Base-by-base conservation (phyloP, 768 basidiomycete genomes). In the Agaricus bisporus region DNA sequence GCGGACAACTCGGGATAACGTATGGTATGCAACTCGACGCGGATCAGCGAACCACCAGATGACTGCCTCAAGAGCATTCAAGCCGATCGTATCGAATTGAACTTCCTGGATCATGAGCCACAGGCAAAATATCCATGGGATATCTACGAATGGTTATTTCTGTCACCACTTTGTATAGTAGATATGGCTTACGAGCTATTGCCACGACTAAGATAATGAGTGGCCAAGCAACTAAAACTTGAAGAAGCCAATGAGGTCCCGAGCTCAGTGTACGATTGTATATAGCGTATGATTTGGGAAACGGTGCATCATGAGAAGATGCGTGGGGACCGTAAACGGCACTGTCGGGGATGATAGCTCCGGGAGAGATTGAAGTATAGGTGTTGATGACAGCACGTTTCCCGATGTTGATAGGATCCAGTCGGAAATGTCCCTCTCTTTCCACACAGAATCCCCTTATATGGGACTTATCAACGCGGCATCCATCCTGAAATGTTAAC, bases 361-460 rank as follows among this genome's bases (percentile, higher is more conserved):
- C 76, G 1, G 75, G 75, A 5, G 73, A 61, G 38, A 78, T 65
- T 48, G 67, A 67, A n/a, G 75, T 75, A 55, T 69, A 74, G 2
- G 73, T 71, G 58, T 77, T 78, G 32, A 77, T 58, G 10, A 70
- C 61, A 5, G 72, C 72, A 28, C 66, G 63, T 17, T 60, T 54
- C 7, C 75, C 75, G 47, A 78, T 66, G 9, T 63, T 64, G 47
- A 77, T 66, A 2, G 60, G 62, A 12, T 66, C 72, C 15, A 78
- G 66, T 15, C 69, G 68, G 64, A 78, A 73, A 50, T 59, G 68
- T 4, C 75, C 74, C 50, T 77, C 72, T 17, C 70, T 64, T 58
- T 78, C 76, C 5, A 76, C 73, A 43, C 71, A 69, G 57, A 78
- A 77, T 11, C 71, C 74, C 11, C 75, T 70, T 11, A 76, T 60